Base-by-base conservation (phyloP, 73 alveolate species). In the Symbiodinium pilosum region DNA sequence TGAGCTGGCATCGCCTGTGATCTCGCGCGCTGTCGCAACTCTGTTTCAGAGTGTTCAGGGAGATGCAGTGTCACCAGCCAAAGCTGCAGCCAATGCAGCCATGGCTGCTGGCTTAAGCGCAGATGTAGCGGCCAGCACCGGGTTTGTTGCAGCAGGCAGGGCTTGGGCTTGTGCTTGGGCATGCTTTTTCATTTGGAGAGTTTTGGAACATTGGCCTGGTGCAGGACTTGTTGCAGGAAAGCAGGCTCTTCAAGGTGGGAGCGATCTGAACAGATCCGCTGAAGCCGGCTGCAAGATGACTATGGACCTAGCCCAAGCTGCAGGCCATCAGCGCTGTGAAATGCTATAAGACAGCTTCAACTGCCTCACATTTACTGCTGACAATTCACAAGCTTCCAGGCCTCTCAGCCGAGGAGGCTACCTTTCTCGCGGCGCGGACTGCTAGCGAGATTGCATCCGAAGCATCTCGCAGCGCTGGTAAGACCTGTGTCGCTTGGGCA, bases 41-140 rank as follows among this genome's bases (percentile, higher is more conserved):
- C 18, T 64, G 81, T 64, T 64, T 64, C 30, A 38, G 24, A 20
- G 30, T 28, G 59, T 47, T 47, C 39, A 20, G 4, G 81, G 81
- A 64, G 81, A 64, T 64, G 81, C 81, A n/a, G 39, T 38, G 81
- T 64, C 81, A n/a, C 39, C 81, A 64, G 81, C 81, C 30, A 34
- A n/a, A 64, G 81, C 81, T 24, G 81, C 81, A 28, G 81, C 81
- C 41, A 64, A 64, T 24, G 81, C 81, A 9, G 81, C 81, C 81
- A n/a, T 30, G 38, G 30, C 81, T 26, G 81, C 81, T 64, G 81
- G 81, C 9, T n/a, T 64, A 38, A 26, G 30, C 4, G 41, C 81
- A 14, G 81, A 64, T 24, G 81, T 38, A 28, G 81, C 81, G 9
- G 81, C 81, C 4, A 18, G 20, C 4, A 38, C 81, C 81, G 81